Conservation (phyloP, 352 stramenopile genomes). For the Pythium dissotocum region DNA sequence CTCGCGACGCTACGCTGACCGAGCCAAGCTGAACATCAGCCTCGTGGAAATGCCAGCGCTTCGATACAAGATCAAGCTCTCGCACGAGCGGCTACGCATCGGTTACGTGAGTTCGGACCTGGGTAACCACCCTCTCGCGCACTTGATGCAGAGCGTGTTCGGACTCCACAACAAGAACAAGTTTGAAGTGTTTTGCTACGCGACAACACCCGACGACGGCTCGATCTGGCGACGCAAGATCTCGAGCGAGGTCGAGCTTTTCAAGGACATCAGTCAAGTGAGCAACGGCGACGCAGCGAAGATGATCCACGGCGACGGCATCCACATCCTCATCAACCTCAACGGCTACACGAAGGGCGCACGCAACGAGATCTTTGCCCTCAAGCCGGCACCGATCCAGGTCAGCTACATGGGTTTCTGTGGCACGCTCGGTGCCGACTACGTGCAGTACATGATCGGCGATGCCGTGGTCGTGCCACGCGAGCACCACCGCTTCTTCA, state of each 20-base stretch:
- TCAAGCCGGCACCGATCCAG: slow-evolving; percentile 89
- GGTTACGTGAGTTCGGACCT: slow-evolving; percentile 92
- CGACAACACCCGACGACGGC: slow-evolving; percentile 73
- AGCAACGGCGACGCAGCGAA: slow-evolving; percentile 69
- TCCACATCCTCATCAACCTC: slow-evolving; percentile 92
- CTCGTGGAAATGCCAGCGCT: slow-evolving; percentile 82
- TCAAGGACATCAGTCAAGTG: slow-evolving; percentile 76
- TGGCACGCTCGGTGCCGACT: slow-evolving; percentile 89
- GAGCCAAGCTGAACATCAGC: slow-evolving; percentile 85
- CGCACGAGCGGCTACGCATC: slow-evolving; percentile 72
- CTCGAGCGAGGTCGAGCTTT: slow-evolving; percentile 84
- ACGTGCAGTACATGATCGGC: slow-evolving; percentile 93
- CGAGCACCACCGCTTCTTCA: slow-evolving; percentile 70
- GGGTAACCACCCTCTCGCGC: slow-evolving; percentile 90
- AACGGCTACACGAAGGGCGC: slow-evolving; percentile 94
- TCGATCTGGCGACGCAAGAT: slow-evolving; percentile 86
- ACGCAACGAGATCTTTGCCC: slow-evolving; percentile 92
- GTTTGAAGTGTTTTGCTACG: slow-evolving; percentile 93
- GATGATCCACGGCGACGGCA: slow-evolving; percentile 80
- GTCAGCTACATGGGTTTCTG: slow-evolving; percentile 91
- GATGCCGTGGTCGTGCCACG: slow-evolving; percentile 79
- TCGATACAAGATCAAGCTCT: slow-evolving; percentile 65
- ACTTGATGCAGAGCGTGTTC: slow-evolving; percentile 92
- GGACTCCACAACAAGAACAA: slow-evolving; percentile 82
- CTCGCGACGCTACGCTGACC: slow-evolving; percentile 72